Base-by-base conservation (phyloP, 2,329 filamentous ascomycete species). In the Ophiognomonia clavigignenti-juglandacearum region DNA sequence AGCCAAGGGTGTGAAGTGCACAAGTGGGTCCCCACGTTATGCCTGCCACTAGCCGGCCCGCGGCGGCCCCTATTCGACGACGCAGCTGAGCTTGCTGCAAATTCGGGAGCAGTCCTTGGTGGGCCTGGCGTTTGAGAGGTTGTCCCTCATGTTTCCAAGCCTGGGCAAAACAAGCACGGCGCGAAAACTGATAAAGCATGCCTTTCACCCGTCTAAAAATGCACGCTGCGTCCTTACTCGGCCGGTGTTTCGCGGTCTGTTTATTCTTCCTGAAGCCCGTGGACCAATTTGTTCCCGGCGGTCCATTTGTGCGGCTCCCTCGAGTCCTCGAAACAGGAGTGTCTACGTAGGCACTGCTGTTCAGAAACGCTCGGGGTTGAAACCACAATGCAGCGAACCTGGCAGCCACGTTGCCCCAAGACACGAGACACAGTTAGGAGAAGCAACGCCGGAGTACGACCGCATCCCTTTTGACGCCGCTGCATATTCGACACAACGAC, bases 101-200 rank as follows among this genome's bases (percentile, higher is more conserved):
- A n/a, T n/a, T n/a, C n/a, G n/a, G n/a, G n/a, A n/a, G n/a, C n/a
- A n/a, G n/a, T n/a, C n/a, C n/a, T 14, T 7, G 18, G 41, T 31
- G 48, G 48, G 45, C 45, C 48, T 48, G 41, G 38, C 48, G 48
- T 51, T 48, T 48, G n/a, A n/a, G n/a, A 6, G 45, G 35, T 34
- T 39, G 13, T 14, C 37, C 43, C 40, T 45, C 38, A 34, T 18
- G 31, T 45, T 24, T 39, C 43, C 16, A 34, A 31, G 35, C 27
- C 43, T 39, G 20, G 36, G 8, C 29, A 42, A 29, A n/a, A n/a
- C n/a, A n/a, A n/a, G n/a, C n/a, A n/a, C n/a, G 14, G 13, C 38
- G 13, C 18, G 5, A 13, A 14, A 11, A 31, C 37, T 41, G 36
- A 45, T 45, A 47, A 47, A 47, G 23, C 27, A 23, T 16, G 16